Evolutionary conservation across 2,329 filamentous ascomycete species (phyloP), one percentile per base, ranked within the genome.

Genomic region (Colletotrichum agaves): DNA sequence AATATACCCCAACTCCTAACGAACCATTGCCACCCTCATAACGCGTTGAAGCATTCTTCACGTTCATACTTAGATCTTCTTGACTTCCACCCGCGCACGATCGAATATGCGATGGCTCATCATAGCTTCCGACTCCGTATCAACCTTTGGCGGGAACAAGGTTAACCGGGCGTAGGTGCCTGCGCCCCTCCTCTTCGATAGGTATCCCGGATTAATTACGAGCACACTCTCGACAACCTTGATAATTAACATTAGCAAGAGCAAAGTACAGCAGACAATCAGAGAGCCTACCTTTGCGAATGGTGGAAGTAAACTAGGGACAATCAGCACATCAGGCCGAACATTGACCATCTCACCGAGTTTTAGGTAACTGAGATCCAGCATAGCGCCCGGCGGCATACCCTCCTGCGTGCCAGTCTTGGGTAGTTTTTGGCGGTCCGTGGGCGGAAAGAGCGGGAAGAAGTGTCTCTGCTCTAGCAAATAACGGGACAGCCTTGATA

Each of bases 171-270:
- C 93, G 77, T 91, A 98, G 0, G 94, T 97, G 5, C 96, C 96
- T 0, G 94, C 86, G 1, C 91, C 94, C 67, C 89, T 90, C 63
- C 92, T 89, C 80, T 97, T 98, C 15, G 93, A 96, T 37, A 97
- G 81, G 56, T 89, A 90, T 5, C 96, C 95, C 0, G 96, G 95
- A 77, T 99, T 99, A 74, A 99, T 91, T 12, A 94, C 89, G 6
- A 98, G 80, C 0, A 98, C 94, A 72, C 91, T 93, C 75, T 98
- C 93, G 11, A 98, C 90, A 46, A 98, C 93, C 94, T 97, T 97
- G 72, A 2, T 5, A 23, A 12, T 12, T 13, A 27, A 7, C 27
- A 61, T 70, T 52, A 71, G 69, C 37, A 11, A 19, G 11, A 7
- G 35, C 21, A 37, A 23, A 8, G 8, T 21, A 5, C 21, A 33